phyloP scores from a whole-genome alignment of 441 rosid species.

The Isatis lusitanica region DNA sequence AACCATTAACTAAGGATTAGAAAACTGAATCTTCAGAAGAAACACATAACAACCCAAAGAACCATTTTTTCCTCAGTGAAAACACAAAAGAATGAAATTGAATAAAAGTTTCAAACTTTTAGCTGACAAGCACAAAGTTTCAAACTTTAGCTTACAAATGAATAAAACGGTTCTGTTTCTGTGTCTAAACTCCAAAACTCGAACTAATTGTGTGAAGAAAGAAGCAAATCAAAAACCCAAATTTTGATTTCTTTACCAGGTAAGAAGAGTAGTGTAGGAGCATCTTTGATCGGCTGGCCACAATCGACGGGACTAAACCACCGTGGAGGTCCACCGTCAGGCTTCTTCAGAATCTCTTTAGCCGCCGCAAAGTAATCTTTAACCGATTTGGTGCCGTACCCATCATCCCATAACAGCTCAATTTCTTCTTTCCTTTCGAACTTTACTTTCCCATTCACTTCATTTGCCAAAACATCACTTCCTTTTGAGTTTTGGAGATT shows the following conservation, averaged over 20 bases:
- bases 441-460: constrained; percentile 49
- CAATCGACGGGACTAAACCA: constrained; percentile 90
- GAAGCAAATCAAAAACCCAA: background rate
- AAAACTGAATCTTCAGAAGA: background rate
- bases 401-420: constrained; percentile 87
- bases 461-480: constrained; percentile 31
- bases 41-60: constrained; percentile 8
- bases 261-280: constrained; percentile 78
- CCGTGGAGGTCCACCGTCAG: constrained; percentile 80
- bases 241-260: constrained; percentile 52
- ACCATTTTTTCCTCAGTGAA: background rate
- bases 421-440: constrained; percentile 43
- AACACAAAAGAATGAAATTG: background rate
- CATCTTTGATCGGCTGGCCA: constrained; percentile 60
- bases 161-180: no score
- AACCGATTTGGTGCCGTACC: constrained; percentile 61
- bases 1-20: background rate
- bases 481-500: constrained; percentile 31
- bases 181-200: background rate
- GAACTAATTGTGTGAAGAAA: background rate
- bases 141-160: background rate
- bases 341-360: constrained; percentile 54
- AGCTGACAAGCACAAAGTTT: no score
- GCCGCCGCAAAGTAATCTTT: constrained; percentile 66
- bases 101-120: background rate